Conservation (phyloP, 495 filamentous ascomycete genomes). For the Penicillium herquei region DNA sequence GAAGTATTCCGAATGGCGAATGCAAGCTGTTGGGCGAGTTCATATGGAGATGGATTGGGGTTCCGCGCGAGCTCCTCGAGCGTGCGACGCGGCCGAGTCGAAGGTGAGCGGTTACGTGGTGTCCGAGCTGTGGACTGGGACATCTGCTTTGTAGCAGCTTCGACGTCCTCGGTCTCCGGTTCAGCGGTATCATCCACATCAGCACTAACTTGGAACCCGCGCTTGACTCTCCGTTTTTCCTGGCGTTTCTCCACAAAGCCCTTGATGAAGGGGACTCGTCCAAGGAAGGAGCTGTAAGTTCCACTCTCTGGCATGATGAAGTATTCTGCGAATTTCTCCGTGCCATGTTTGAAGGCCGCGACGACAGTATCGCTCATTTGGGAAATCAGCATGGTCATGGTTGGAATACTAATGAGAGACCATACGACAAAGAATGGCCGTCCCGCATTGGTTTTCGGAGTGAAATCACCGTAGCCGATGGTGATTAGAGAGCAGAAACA, state of each 20-base stretch:
- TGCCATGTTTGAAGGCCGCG: slow-evolving; percentile 53
- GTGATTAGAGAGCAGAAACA: slow-evolving; percentile 78
- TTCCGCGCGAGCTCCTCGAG: slow-evolving; percentile 46
- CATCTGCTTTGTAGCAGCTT: neutral
- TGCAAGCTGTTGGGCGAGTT: slow-evolving; percentile 52
- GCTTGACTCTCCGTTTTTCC: slow-evolving; percentile 43
- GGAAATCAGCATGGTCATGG: slow-evolving; percentile 64
- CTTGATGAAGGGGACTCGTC: slow-evolving; percentile 40
- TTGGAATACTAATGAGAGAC: slow-evolving; percentile 64
- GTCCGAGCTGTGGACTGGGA: neutral
- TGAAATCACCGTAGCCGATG: slow-evolving; percentile 86
- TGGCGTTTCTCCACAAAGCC: slow-evolving; percentile 33
- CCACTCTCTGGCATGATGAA: slow-evolving; percentile 55
- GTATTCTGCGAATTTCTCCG: slow-evolving; percentile 54
- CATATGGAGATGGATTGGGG: slow-evolving; percentile 30
- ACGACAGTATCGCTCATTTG: slow-evolving; percentile 66
- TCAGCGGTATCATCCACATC: slow-evolving; percentile 2
- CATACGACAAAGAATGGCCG: slow-evolving; percentile 89
- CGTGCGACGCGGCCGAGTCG: slow-evolving; percentile 26
- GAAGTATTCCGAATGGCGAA: slow-evolving; percentile 52
- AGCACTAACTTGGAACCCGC: slow-evolving; percentile 45
- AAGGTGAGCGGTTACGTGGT: neutral
- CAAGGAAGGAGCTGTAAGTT: slow-evolving; percentile 43
- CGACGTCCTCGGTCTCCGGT: neutral
- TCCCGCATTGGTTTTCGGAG: slow-evolving; percentile 68